Base-by-base conservation (phyloP, 768 basidiomycete species). In the Leccinellum luteum region DNA sequence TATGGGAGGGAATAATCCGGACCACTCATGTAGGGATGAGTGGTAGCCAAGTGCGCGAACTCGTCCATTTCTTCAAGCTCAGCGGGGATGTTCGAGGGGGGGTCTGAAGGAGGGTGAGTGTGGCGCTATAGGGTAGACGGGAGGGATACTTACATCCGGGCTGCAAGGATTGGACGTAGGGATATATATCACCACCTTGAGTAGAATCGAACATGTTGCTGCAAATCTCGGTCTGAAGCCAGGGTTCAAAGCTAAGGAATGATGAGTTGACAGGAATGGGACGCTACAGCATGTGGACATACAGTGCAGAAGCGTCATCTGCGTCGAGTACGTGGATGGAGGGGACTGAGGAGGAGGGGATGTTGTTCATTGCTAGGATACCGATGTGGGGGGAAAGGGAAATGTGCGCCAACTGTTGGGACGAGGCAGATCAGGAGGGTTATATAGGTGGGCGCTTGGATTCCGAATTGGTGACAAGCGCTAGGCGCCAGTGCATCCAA, bases 21-120 rank as follows among this genome's bases (percentile, higher is more conserved):
- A 23, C 59, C 59, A 14, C 59, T 65, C 0, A 73, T 15, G 50
- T 15, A 65, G 0, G 1, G 12, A 27, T 56, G 28, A 1, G 51
- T 51, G 12, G 65, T 58, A 0, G 6, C 4, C 12, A 70, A 38
- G 28, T 65, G 50, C 0, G 64, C 43, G n/a, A 69, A 23, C n/a
- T 65, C 67, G 17, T 60, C 1, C 2, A 69, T 58, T 6, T 62
- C 66, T 2, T 66, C 67, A 3, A 67, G 51, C 2, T 66, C 65
- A 1, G 52, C 2, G 1, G 53, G 3, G 25, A 48, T 12, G 12
- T 48, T 38, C 6, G 30, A 2, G 30, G 30, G 4, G 9, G 25
- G 12, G 14, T 51, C 66, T 66, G 13, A 6, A 23, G 32, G 17
- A 47, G 38, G 38, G 19, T 63, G 51, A 69, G 58, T 56, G 57